Conservation (phyloP, 2,329 filamentous ascomycete species). For the Tolypocladium sp. region DNA sequence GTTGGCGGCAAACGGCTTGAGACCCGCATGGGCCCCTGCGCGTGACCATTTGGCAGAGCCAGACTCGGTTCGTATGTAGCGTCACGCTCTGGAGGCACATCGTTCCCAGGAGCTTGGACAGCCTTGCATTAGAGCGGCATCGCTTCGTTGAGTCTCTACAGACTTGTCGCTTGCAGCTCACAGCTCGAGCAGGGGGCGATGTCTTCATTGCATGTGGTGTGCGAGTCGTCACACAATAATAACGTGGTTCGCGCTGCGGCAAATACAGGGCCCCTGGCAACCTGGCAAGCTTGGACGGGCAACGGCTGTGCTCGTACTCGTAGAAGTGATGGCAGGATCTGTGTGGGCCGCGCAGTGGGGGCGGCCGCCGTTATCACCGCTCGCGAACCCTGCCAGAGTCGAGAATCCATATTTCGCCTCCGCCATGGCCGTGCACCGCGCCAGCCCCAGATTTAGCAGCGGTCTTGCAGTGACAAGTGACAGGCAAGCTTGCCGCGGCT, state of each 20-base stretch:
- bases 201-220: not conserved
- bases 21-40: not conserved
- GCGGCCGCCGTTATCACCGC: not conserved
- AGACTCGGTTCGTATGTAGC: not conserved
- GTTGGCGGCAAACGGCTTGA: not conserved
- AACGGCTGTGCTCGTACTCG: not conserved
- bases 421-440: not conserved
- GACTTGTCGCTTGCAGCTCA: not conserved
- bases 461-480: not conserved
- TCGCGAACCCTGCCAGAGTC: not conserved
- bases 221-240: not conserved
- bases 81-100: not conserved
- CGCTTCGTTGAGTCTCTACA: not conserved
- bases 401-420: not conserved
- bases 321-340: not conserved
- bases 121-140: not conserved
- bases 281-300: not conserved
- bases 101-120: not conserved
- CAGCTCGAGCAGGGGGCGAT: not conserved
- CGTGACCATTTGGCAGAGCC: not conserved
- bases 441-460: not conserved
- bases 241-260: not conserved
- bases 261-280: not conserved
- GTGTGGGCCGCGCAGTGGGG: not conserved
- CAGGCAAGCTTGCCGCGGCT: not conserved